Base-by-base conservation (phyloP, 2,329 filamentous ascomycete species). In the Graphilbum fragrans region DNA sequence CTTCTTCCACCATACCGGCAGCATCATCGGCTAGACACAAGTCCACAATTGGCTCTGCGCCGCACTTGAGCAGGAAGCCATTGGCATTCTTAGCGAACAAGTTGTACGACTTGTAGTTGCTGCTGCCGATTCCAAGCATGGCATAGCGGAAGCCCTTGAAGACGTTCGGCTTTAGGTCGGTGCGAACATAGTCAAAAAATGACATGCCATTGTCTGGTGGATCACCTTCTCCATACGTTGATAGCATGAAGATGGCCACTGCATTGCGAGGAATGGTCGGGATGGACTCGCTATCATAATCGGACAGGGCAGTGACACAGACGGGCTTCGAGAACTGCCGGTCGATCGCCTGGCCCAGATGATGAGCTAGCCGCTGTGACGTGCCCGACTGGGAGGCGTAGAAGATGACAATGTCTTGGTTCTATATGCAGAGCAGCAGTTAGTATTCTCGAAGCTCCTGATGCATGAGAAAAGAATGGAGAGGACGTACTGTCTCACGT, bases 311-410 rank as follows among this genome's bases (percentile, higher is more conserved):
- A n/a, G 32, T 29, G 18, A n/a, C 37, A 8, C 12, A n/a, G 7
- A 39, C 5, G 9, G 60, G 64, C 3, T 69, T 52, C 42, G 70
- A 66, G 6, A 63, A n/a, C 65, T 20, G 32, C 33, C 35, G 34
- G 34, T 25, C 17, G 5, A 14, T 19, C 17, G 29, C 23, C 14
- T 41, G 55, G 4, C 57, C 57, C 1, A 69, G 51, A 5, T 57
- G 55, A 38, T 58, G 57, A 8, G 65, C 64, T 39, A 67, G 58
- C 10, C 57, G 55, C 45, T 68, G 64, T 0, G 64, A 62, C 0
- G 64, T 67, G 9, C 66, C 65, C 4, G 64, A 66, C 45, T 69
- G 65, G 2, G 65, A 67, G n/a, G n/a, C n/a, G n/a, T n/a, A n/a
- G n/a, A n/a, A n/a, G n/a, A n/a, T n/a, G n/a, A n/a, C n/a, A n/a